Percentiles rank a stretch among this genome's conserved stretches.
phyloP scores from a whole-genome alignment of 495 filamentous ascomycete genomes.

The Diplogelasinospora grovesii region DNA sequence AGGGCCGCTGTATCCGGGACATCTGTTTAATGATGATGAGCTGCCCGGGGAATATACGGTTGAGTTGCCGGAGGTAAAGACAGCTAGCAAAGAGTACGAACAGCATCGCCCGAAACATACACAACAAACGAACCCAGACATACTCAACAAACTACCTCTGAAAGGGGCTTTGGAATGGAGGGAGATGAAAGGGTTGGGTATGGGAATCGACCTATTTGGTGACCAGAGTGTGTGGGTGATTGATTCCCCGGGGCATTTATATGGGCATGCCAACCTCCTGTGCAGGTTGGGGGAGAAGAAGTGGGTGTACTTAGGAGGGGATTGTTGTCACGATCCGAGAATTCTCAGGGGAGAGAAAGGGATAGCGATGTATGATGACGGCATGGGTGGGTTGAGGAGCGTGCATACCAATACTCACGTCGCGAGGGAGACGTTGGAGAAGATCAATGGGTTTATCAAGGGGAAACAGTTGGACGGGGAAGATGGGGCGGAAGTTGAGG shows the following conservation, averaged over 20 bases:
- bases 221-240: conserved; percentile 35
- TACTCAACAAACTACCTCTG: too few species aligned
- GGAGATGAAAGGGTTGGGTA: neutral
- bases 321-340: conserved; percentile 41
- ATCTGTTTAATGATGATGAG: conserved; percentile 26
- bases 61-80: conserved; percentile 25
- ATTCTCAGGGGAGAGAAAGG: conserved; percentile 35
- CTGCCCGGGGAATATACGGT: conserved; percentile 19
- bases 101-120: conserved; percentile 12
- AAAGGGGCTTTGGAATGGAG: neutral
- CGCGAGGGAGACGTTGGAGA: conserved; percentile 28
- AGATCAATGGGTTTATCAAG: conserved; percentile 19
- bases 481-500: conserved; percentile 26
- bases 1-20: conserved; percentile 20
- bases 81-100: conserved; percentile 4
- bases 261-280: conserved; percentile 44
- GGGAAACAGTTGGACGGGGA: neutral
- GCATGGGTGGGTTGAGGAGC: conserved; percentile 26
- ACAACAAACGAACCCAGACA: too few species aligned
- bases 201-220: conserved; percentile 41
- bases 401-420: conserved; percentile 33
- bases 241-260: conserved; percentile 41
- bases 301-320: conserved; percentile 40
- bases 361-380: conserved; percentile 38
- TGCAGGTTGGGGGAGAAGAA: conserved; percentile 16